Base-by-base conservation (phyloP, 306 rosid genomes). In the Cicer cuneatum region DNA sequence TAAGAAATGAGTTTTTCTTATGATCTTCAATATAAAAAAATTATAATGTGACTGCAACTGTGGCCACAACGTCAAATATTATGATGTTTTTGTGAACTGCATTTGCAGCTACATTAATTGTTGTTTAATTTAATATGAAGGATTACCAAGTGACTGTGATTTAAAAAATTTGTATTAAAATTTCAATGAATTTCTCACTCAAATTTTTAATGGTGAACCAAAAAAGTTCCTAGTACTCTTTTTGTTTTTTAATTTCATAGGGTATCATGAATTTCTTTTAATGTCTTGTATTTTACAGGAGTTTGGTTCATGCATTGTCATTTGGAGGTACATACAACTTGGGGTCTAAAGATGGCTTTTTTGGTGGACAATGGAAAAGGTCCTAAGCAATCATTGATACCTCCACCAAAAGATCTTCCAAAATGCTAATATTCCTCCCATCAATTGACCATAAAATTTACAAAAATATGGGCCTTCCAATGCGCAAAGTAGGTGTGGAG, bases 261-360 rank as follows among this genome's bases (percentile, higher is more conserved):
- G 18, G 15, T 14, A 2, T 69, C 10, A 24, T 51, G 2, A 18
- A 3, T 52, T 80, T 52, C 9, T 58, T 67, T 48, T 7, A 63
- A 14, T 24, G 69, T n/a, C 4, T 39, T 81, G 58, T 10, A 19
- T 58, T 38, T 49, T 54, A 40, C 77, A 93, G 98, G 98, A 46
- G 93, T 91, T 29, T 93, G 98, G 98, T 93, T 93, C 85, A 6
- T 93, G 90, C 98, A 93, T 54, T 93, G 98, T 45, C 98, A 93
- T 81, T 66, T 93, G 85, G 98, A 93, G 73, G 89, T 88, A 54
- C 98, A 93, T 70, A 93, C 98, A 61, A 85, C 98, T 63, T 91
- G 98, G 98, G 98, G 98, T 6, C 85, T 94, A 49, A 94, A 94
- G 86, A 94, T 94, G 98, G 96, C 97, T 0, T 94, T 94, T 82